Conservation (phyloP, 2,329 filamentous ascomycete genomes). For the Colletotrichum tropicale region DNA sequence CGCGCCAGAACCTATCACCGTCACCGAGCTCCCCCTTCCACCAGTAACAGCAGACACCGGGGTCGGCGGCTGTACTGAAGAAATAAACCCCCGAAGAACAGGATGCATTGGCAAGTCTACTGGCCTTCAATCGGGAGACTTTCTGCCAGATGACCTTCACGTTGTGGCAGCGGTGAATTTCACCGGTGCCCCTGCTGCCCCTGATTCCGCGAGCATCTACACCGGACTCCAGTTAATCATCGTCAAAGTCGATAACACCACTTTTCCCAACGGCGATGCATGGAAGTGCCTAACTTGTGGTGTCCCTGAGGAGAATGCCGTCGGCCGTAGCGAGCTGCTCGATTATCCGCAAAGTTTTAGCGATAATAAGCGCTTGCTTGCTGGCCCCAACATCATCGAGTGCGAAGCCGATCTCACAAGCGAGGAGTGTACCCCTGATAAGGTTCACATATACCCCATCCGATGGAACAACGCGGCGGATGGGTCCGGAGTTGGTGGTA, state of each 20-base stretch:
- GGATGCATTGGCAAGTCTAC: slow-evolving; percentile 37
- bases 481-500: slow-evolving; percentile 30
- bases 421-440: slow-evolving; percentile 37
- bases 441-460: slow-evolving; percentile 40
- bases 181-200: slow-evolving; percentile 42
- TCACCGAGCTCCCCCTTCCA: slow-evolving; percentile 40
- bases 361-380: slow-evolving; percentile 39
- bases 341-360: slow-evolving; percentile 49
- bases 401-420: slow-evolving; percentile 38
- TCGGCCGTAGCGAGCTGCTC: slow-evolving; percentile 20
- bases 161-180: slow-evolving; percentile 43
- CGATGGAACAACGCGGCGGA: slow-evolving; percentile 35
- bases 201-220: slow-evolving; percentile 45
- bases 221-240: slow-evolving; percentile 44
- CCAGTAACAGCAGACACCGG: slow-evolving; percentile 31
- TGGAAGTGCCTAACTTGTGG: slow-evolving; percentile 55
- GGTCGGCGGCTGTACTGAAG: slow-evolving; percentile 34
- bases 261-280: slow-evolving; percentile 45
- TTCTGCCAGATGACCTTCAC: slow-evolving; percentile 47
- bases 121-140: slow-evolving; percentile 27
- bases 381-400: slow-evolving; percentile 38
- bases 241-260: slow-evolving; percentile 43
- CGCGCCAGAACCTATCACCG: slow-evolving; percentile 34
- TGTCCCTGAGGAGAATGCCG: slow-evolving; percentile 35
- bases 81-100: slow-evolving; percentile 37